Evolutionary conservation across 2,329 filamentous ascomycete species (phyloP), one percentile per base, ranked within the genome.

Genomic region (Aspergillus ochraceoroseus): DNA sequence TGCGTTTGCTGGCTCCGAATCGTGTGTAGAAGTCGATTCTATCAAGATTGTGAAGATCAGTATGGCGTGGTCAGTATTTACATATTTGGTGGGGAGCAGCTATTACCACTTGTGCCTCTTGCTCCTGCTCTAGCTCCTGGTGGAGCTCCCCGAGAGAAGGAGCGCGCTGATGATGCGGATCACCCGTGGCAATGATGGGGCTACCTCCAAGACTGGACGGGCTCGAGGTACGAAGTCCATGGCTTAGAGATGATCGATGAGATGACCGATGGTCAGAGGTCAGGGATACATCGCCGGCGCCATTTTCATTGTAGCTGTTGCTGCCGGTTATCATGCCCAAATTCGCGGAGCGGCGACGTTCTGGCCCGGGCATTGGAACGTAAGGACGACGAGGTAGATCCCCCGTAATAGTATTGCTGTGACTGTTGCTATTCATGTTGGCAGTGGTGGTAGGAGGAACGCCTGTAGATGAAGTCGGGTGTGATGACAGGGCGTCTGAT

Each of bases 351-450:
- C 68, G 62, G 43, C 68, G 65, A 22, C 67, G 62, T 39, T 71
- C 68, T 13, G 62, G 62, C 14, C 62, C 56, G 37, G 67, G 63
- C 33, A 59, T 53, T 35, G 63, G 64, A 41, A 51, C 53, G 14
- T 53, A 57, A 13, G 62, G 58, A 31, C 65, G 62, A 37, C 46
- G 49, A 25, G 47, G 48, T 19, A 85, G 80, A 18, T 87, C 76
- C 36, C 85, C 79, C 18, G 85, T 83, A 60, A 90, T 90, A 83
- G 81, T 5, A 84, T 85, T 8, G 85, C 80, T 36, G 84, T 47
- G 33, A 12, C 38, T 85, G 34, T 39, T 52, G 50, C 49, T 23
- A 36, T 32, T 45, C 42, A 47, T 47, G 27, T 27, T 44, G 36
- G 40, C 27, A 23, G 37, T n/a, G 37, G 36, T 27, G 22, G 18